A percentile compares a stretch with the other conserved stretches of the same genome.
These are phyloP conservation scores for Termitomyces sp. DNA, from an alignment of 768 basidiomycete genomes.

Conservation along the genomic window DNA sequence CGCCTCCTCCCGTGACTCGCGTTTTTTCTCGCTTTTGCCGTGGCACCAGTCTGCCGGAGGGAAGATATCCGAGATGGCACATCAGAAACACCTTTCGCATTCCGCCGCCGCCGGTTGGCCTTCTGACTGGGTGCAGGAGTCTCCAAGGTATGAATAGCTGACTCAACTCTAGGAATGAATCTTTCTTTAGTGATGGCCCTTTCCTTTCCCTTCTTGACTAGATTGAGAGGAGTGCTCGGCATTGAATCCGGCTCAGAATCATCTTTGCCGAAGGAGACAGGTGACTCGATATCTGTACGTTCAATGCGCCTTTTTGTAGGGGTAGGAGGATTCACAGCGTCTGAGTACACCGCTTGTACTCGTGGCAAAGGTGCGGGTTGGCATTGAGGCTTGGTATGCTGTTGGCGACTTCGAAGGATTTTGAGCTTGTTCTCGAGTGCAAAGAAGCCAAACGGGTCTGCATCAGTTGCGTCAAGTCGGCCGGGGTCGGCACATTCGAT, in stretches of 20 bases:
- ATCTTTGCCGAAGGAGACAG: constrained; percentile 19
- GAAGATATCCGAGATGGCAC: background rate
- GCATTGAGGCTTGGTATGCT: constrained; percentile 7
- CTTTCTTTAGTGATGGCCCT: constrained; percentile 2
- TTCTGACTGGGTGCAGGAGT: background rate
- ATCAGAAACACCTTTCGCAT: background rate
- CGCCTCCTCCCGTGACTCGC: constrained; percentile 13
- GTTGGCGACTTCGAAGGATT: constrained; percentile 9
- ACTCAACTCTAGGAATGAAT: background rate
- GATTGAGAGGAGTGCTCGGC: constrained; percentile 29
- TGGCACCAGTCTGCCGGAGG: constrained; percentile 3
- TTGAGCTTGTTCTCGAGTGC: constrained; percentile 48
- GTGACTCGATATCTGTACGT: constrained; percentile 19
- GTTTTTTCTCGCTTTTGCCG: constrained; percentile 10
- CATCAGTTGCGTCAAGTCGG: constrained; percentile 4
- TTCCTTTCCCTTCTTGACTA: constrained; percentile 8
- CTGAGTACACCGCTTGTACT: background rate
- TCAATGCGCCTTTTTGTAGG: constrained; percentile 28
- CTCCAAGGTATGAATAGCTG: background rate
- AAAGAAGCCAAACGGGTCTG: constrained; percentile 48
- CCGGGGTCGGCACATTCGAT: background rate
- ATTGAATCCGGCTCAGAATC: constrained; percentile 24
- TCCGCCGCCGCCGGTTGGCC: background rate
- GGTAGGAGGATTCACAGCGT: constrained; percentile 23
- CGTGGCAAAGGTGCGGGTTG: background rate